phyloP scores from a whole-genome alignment of 768 basidiomycete species.

The Phallus indusiatus region DNA sequence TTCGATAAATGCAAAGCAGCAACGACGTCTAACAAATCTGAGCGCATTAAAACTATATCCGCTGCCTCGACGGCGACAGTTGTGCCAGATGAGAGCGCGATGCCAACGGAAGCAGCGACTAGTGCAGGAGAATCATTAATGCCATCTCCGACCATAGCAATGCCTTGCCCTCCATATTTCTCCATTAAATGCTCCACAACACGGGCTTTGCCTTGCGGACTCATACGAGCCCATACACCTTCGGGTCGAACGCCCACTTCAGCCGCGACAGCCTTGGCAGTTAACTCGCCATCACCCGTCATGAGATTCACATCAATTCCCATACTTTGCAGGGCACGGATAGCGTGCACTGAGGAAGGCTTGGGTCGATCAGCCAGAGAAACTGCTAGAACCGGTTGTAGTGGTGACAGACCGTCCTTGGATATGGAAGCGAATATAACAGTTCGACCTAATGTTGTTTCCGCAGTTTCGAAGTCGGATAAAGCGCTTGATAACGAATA shows the following conservation, averaged over 20 bases:
- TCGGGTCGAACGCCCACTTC: constrained; percentile 81
- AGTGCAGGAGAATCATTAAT: constrained; percentile 99
- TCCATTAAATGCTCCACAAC: constrained; percentile 75
- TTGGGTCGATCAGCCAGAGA: constrained; percentile 86
- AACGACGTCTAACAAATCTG: constrained; percentile 94
- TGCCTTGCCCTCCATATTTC: constrained; percentile 48
- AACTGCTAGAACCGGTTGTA: constrained; percentile 64
- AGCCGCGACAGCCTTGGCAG: constrained; percentile 80
- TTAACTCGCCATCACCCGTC: constrained; percentile 84
- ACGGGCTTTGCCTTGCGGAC: constrained; percentile 90
- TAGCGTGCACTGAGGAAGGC: constrained; percentile 72
- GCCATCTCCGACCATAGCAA: constrained; percentile 98
- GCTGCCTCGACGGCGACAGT: constrained; percentile 98
- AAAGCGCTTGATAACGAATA: constrained; percentile 47
- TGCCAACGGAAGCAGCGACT: constrained; percentile 91
- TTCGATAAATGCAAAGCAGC: constrained; percentile 89
- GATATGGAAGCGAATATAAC: constrained; percentile 77
- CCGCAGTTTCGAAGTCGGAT: constrained; percentile 54
- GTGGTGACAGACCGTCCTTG: constrained; percentile 18
- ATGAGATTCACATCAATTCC: constrained; percentile 89
- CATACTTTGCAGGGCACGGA: constrained; percentile 74
- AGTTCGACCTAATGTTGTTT: constrained; percentile 67
- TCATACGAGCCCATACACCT: constrained; percentile 86
- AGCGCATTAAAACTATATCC: constrained; percentile 95
- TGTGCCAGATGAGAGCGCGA: constrained; percentile 92